Evolutionary conservation across 2,329 filamentous ascomycete genomes (phyloP).

Genomic region (Cordyceps pruinosa): DNA sequence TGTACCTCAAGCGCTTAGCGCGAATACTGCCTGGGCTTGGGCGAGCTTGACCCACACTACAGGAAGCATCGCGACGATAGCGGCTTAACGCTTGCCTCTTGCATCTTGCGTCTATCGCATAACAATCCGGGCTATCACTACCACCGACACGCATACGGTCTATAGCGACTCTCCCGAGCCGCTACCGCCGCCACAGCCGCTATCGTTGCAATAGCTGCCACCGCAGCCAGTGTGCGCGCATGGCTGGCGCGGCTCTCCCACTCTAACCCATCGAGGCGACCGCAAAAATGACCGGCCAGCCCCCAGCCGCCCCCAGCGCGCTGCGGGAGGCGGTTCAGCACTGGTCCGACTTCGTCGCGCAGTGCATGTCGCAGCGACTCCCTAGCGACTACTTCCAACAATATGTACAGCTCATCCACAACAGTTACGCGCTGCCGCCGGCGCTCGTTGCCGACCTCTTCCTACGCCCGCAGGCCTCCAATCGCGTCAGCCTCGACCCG

Average conservation of each 20-base stretch:
- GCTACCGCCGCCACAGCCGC: too few species aligned
- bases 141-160: background rate
- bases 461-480: conserved; percentile 44
- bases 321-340: conserved; percentile 28
- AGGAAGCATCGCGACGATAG: background rate
- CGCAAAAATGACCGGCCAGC: background rate
- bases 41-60: background rate
- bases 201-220: too few species aligned
- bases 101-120: background rate
- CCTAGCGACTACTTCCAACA: conserved; percentile 46
- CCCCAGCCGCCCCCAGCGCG: conserved; percentile 15
- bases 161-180: background rate
- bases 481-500: conserved; percentile 48
- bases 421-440: conserved; percentile 45
- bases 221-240: background rate
- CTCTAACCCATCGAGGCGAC: too few species aligned
- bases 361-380: conserved; percentile 45
- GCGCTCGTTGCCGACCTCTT: conserved; percentile 50
- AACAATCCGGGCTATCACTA: background rate
- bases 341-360: conserved; percentile 46
- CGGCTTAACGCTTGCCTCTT: background rate
- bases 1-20: too few species aligned
- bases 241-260: too few species aligned
- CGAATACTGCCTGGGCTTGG: too few species aligned
- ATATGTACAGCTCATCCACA: conserved; percentile 42